These are phyloP conservation scores for Pelargonium citronellum DNA, from an alignment of 441 rosid genomes.

Conservation along the genomic window DNA sequence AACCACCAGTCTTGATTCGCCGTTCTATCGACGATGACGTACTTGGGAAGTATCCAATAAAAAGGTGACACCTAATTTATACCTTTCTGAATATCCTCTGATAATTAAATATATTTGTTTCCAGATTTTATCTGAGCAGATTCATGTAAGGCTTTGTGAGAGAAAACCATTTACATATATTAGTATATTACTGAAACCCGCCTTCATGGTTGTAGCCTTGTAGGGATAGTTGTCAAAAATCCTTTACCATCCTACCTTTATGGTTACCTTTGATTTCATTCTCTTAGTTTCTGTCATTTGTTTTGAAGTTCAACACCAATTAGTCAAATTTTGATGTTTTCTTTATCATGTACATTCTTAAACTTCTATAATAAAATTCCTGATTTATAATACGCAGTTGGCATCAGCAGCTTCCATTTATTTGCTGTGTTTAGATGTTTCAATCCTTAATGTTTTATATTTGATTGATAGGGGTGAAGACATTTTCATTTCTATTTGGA, in stretches of 20 bases:
- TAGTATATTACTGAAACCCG: neutral
- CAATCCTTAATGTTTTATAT: neutral
- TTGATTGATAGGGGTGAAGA: slow-evolving; percentile 64
- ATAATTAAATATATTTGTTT: neutral
- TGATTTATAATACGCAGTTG: neutral
- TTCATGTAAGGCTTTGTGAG: neutral
- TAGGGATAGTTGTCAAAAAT: no score
- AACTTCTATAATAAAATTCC: neutral
- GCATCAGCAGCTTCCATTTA: neutral
- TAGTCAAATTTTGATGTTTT: neutral
- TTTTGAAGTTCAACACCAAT: neutral
- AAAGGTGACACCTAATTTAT: slow-evolving; percentile 38
- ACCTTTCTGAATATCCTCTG: neutral
- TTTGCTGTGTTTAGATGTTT: neutral
- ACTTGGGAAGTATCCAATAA: slow-evolving; percentile 79
- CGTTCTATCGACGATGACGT: slow-evolving; percentile 68
- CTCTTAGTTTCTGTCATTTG: neutral
- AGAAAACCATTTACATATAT: neutral
- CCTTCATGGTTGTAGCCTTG: neutral
- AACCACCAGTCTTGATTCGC: slow-evolving; percentile 94
- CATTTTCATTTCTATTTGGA: slow-evolving; percentile 90
- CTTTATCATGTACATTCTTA: neutral
- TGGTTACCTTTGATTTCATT: neutral
- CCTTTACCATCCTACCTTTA: neutral
- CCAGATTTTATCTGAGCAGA: no score